Base-by-base conservation (phyloP, 2,329 filamentous ascomycete genomes). In the Cordyceps cateniannulata region DNA sequence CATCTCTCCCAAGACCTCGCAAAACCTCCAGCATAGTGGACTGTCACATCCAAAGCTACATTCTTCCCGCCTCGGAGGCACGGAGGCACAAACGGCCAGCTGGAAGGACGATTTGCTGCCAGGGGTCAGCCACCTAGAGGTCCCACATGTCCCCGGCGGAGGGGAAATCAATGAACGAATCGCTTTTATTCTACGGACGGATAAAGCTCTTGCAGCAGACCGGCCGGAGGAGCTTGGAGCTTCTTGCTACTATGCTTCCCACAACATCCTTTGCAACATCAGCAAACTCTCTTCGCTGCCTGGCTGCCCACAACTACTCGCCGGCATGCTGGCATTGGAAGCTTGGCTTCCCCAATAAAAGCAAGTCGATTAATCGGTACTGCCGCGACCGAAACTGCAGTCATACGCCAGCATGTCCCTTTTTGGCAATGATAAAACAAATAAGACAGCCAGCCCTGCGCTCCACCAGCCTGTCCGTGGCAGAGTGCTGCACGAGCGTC, bases 381-480 rank as follows among this genome's bases (percentile, higher is more conserved):
- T 42, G 40, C 18, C 40, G n/a, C 40, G n/a, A n/a, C n/a, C n/a
- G n/a, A 20, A 40, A 40, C 14, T n/a, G n/a, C n/a, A n/a, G n/a
- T 24, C 22, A 48, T 25, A n/a, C 45, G 25, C 47, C 24, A 49
- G 47, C 25, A n/a, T 25, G 25, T 35, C 18, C 53, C 25, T 47
- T 32, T 27, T 18, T 29, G 32, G 27, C n/a, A 55, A 55, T 40
- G 25, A 40, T 22, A 40, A 55, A 35, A 24, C 16, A 56, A 56
- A 12, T 20, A 56, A 56, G 44, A 47, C 25, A 56, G 51, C 42
- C 53, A 56, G 42, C 53, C 53, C 42, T 47, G 42, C 10, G 53
- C 42, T 56, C 53, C 53, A 56, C 53, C 25, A 12, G 20, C n/a
- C 32, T 27, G 18, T 16, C 16, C 22, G 24, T 42, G 25, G 27